Percentiles rank a stretch among this genome's conserved stretches.
Conservation (phyloP, 208 protist genomes). For the Wallacemonas sp. region DNA sequence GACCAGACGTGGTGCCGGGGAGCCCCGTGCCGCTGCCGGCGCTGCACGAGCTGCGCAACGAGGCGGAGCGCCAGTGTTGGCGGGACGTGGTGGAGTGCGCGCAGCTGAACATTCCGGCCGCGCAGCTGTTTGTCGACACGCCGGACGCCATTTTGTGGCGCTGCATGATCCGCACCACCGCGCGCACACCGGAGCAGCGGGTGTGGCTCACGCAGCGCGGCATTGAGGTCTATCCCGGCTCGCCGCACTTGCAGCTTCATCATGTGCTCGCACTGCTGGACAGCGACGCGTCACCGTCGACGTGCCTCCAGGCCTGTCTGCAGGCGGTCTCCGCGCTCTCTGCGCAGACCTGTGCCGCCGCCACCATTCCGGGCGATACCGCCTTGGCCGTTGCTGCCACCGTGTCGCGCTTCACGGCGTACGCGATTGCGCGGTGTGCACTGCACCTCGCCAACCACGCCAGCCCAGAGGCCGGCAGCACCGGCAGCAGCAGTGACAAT, state of each 20-base stretch:
- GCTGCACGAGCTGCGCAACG: constrained; percentile 15
- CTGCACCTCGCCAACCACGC: constrained; percentile 35
- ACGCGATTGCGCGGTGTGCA: constrained; percentile 47
- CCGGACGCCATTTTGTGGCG: constrained; percentile 61
- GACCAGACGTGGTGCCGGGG: too few relatives aligned
- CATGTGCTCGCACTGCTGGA: constrained; percentile 39
- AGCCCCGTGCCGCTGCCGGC: too few relatives aligned
- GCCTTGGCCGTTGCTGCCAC: constrained; percentile 35
- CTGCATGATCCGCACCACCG: constrained; percentile 49
- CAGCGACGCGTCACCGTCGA: background rate
- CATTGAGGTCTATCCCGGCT: constrained; percentile 55
- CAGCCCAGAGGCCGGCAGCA: constrained; percentile 4
- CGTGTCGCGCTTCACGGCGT: constrained; percentile 62
- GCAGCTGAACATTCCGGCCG: constrained; percentile 8
- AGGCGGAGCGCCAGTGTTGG: constrained; percentile 31
- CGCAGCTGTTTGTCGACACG: constrained; percentile 39
- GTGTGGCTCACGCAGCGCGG: constrained; percentile 71
- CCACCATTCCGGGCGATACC: constrained; percentile 28
- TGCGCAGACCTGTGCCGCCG: constrained; percentile 40
- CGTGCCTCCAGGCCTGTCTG: constrained; percentile 44
- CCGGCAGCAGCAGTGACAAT: background rate
- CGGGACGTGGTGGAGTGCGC: constrained; percentile 17
- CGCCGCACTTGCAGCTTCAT: constrained; percentile 57
- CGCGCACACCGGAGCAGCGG: constrained; percentile 32
- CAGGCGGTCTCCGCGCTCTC: constrained; percentile 46